phyloP scores from a whole-genome alignment of 495 filamentous ascomycete species.

The Copromyces sp. region DNA sequence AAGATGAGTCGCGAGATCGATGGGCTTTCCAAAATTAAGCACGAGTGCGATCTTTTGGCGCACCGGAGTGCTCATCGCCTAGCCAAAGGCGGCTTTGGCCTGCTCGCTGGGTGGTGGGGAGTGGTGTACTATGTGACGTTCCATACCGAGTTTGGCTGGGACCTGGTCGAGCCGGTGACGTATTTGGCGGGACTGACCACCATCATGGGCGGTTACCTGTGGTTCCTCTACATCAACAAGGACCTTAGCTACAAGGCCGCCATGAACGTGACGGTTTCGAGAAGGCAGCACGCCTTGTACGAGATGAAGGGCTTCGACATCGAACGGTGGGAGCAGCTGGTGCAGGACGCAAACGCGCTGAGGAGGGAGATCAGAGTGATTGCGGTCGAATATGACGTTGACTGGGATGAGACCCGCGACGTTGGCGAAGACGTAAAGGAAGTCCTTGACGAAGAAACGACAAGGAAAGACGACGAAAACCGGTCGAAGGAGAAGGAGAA shows the following conservation, averaged over 20 bases:
- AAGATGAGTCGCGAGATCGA: conserved; percentile 61
- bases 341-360: conserved; percentile 74
- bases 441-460: conserved; percentile 54
- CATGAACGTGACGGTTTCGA: conserved; percentile 73
- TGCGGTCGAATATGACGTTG: conserved; percentile 84
- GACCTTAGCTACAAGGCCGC: conserved; percentile 79
- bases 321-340: conserved; percentile 61
- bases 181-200: conserved; percentile 76
- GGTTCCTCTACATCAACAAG: conserved; percentile 88
- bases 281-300: conserved; percentile 70
- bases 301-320: conserved; percentile 63
- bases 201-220: conserved; percentile 82
- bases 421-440: conserved; percentile 63
- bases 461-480: conserved; percentile 23
- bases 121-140: conserved; percentile 72
- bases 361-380: conserved; percentile 71
- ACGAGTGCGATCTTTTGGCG: conserved; percentile 69
- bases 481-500: conserved; percentile 24
- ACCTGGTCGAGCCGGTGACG: conserved; percentile 84
- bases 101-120: conserved; percentile 68
- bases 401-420: conserved; percentile 79
- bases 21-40: conserved; percentile 58
- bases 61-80: conserved; percentile 68
- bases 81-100: conserved; percentile 66
- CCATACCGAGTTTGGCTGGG: conserved; percentile 68